Base-by-base conservation (phyloP, 345 rosid genomes). In the Lumnitzera littorea region DNA sequence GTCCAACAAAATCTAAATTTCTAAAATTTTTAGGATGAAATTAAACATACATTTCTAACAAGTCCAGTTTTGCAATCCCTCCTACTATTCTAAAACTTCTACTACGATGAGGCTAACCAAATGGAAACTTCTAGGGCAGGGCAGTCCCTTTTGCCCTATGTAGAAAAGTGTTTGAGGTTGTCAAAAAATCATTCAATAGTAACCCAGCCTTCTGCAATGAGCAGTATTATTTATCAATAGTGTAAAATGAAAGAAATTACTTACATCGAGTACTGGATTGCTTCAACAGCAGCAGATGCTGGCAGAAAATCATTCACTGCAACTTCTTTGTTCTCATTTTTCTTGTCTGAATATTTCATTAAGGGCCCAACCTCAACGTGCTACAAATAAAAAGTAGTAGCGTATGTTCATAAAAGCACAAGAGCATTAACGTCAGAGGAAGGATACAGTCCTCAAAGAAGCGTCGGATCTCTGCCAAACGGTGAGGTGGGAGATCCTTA, bases 221-320 rank as follows among this genome's bases (percentile, higher is more conserved):
- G 36, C 36, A 29, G 5, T 29, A 1, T 20, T 29, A 29, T 3
- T 6, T 3, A 29, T 6, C 36, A 36, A 36, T 36, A 36, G 43
- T 36, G 43, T 14, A 51, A 46, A 62, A 53, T 46, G 60, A 41
- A 23, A 13, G 49, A 14, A 51, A 62, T 62, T 20, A 57, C 83
- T 84, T 79, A 94, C 97, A 94, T 86, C 43, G 97, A 91, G 67
- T 90, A 74, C 78, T 94, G 86, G 69, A 94, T 75, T 68, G 89
- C 97, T 15, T 90, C 84, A 15, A 67, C 76, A 46, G 97, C 97
- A 71, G 83, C 54, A 46, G 83, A 60, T 50, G 96, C 88, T 0
- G 99, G 96, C 51, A 94, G 75, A 53, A 94, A 94, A 58, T 91
- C 96, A 46, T 90, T 77, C 15, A 94, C 99, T 1, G 96, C 97